Evolutionary conservation across 768 basidiomycete genomes (phyloP).

Genomic region (Lyophyllum atratum): DNA sequence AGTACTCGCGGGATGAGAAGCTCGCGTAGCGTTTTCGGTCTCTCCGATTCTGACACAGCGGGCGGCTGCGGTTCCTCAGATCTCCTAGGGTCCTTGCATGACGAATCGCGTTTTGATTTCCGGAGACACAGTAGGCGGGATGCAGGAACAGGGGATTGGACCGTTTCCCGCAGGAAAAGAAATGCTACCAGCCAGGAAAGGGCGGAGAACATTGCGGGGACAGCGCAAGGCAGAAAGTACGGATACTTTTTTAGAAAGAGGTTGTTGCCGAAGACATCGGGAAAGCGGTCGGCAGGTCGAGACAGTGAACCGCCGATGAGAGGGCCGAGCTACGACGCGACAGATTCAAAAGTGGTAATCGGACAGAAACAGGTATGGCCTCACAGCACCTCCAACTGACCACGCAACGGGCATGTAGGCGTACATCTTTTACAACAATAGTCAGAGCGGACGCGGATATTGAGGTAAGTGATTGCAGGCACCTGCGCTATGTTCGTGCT

Average conservation of each 20-base stretch:
- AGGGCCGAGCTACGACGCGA: conserved; percentile 39
- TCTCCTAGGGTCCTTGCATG: no score
- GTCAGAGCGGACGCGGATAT: background rate
- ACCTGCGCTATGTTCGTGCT: background rate
- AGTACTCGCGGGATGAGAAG: conserved; percentile 57
- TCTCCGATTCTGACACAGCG: no score
- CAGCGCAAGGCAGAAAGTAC: conserved; percentile 69
- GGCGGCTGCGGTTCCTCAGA: no score
- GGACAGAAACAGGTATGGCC: background rate
- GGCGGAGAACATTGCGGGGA: conserved; percentile 59
- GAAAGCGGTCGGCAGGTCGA: conserved; percentile 55
- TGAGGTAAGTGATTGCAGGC: background rate
- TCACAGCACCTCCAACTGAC: conserved; percentile 25
- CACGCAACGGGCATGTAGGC: conserved; percentile 62
- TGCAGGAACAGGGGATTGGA: conserved; percentile 24
- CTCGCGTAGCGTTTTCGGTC: conserved; percentile 36
- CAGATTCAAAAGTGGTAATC: background rate
- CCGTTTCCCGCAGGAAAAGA: conserved; percentile 55
- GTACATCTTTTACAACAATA: conserved; percentile 42
- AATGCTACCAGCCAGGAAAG: conserved; percentile 54
- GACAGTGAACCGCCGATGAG: conserved; percentile 59
- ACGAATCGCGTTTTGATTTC: no score
- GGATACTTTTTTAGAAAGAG: conserved; percentile 54
- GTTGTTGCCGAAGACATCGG: conserved; percentile 42
- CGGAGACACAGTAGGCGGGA: conserved; percentile 14